Percentiles rank a stretch among this genome's conserved stretches.
Evolutionary conservation across 768 basidiomycete genomes (phyloP).

Genomic region (Mycena epipterygia): DNA sequence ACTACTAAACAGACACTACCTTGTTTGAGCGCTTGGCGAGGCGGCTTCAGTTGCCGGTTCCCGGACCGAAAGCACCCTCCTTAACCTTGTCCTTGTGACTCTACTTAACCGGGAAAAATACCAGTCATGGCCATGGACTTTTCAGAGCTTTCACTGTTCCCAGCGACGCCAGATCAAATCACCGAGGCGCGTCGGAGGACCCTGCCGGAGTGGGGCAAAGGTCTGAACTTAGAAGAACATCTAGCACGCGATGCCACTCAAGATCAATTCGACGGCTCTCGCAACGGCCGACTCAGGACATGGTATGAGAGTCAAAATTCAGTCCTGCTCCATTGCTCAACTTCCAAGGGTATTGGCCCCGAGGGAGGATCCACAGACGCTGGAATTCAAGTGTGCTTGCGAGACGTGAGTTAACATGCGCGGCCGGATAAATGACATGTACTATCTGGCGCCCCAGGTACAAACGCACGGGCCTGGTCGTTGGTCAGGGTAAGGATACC

Average conservation of each 20-base stretch:
- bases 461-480: conserved; percentile 48
- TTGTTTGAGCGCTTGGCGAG: too few relatives aligned
- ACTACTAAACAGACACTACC: too few relatives aligned
- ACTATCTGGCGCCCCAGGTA: conserved; percentile 40
- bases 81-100: too few relatives aligned
- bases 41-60: too few relatives aligned
- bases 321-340: not conserved
- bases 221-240: conserved; percentile 60
- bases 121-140: conserved; percentile 45
- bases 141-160: conserved; percentile 57
- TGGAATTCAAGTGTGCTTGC: conserved; percentile 72
- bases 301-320: conserved; percentile 53
- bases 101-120: too few relatives aligned
- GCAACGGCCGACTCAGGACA: conserved; percentile 59
- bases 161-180: conserved; percentile 62
- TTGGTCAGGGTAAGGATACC: conserved; percentile 12
- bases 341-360: conserved; percentile 69
- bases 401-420: conserved; percentile 63
- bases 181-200: conserved; percentile 56
- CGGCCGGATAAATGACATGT: not conserved
- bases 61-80: too few relatives aligned
- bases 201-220: conserved; percentile 58
- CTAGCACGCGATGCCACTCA: conserved; percentile 55
- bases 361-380: conserved; percentile 60
- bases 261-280: conserved; percentile 58